Evolutionary conservation across 2,329 filamentous ascomycete species (phyloP), one percentile per base, ranked within the genome.

Genomic region (Akanthomyces dipterigenus): DNA sequence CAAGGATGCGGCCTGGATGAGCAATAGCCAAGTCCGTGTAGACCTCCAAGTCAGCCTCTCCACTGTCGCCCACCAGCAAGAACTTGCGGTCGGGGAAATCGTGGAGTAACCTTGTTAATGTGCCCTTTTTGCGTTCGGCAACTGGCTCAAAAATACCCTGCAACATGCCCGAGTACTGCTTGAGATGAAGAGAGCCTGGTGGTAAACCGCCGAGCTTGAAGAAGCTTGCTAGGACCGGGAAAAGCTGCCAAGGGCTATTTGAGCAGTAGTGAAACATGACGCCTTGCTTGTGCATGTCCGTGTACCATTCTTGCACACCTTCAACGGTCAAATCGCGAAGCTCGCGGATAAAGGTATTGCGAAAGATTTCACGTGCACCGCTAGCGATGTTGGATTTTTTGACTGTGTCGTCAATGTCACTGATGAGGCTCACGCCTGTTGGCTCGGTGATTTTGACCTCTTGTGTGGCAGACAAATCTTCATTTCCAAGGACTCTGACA

Each of bases 171-270:
- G 86, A 91, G 74, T 99, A 99, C 66, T 96, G 91, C 73, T 99
- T 99, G 66, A 99, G 75, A 71, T 99, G 96, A 66, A 98, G 90
- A 0, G 93, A 97, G 0, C 95, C 96, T 0, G 84, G 84, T 0
- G 95, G 95, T 1, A 99, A 77, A 1, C 89, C 89, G 7, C 90
- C 89, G 45, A 88, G 76, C 65, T 87, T 86, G 72, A 98, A 96
- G 72, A 89, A 99, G 58, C 85, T 91, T 5, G 90, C 88, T 12
- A 99, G 78, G 2, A 98, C 86, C 0, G 95, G 95, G 68, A 91
- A 99, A 7, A 99, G 82, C 72, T 99, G 96, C 96, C 96, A 99
- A 0, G 95, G 95, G 55, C 93, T 96, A 74, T 99, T 99, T n/a
- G 95, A 99, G 65, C 96, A 96, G 73, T 99, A 99, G 71, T 99